Conservation (phyloP, 495 filamentous ascomycete genomes). For the Daldinia decipiens region DNA sequence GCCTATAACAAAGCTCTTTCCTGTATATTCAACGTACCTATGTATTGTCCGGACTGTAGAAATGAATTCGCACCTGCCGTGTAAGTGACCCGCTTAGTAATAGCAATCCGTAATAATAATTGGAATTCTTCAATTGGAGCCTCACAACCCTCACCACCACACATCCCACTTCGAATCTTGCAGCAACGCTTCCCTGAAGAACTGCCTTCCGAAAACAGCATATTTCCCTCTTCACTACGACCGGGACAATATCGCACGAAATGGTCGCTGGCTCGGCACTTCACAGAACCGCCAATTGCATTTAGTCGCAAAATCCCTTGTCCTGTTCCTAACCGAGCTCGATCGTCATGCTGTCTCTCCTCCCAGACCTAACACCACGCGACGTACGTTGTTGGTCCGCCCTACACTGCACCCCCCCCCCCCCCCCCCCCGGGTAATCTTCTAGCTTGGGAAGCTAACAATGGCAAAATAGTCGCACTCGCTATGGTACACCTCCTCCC, state of each 20-base stretch:
- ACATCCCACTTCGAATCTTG: slow-evolving; percentile 19
- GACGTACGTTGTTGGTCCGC: slow-evolving; percentile 64
- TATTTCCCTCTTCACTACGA: slow-evolving; percentile 4
- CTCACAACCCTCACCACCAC: slow-evolving; percentile 23
- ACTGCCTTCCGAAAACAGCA: slow-evolving; percentile 16
- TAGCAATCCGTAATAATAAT: slow-evolving; percentile 21
- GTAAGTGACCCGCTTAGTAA: slow-evolving; percentile 30
- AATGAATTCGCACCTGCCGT: background rate
- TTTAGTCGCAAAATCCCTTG: slow-evolving; percentile 26
- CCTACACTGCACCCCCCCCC: background rate
- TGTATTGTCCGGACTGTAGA: background rate
- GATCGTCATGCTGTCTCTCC: slow-evolving; percentile 68
- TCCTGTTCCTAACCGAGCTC: slow-evolving; percentile 31
- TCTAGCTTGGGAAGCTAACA: slow-evolving; percentile 10
- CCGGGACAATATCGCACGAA: slow-evolving; percentile 8
- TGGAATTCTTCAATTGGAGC: slow-evolving; percentile 30
- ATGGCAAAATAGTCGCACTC: slow-evolving; percentile 66
- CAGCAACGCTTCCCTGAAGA: slow-evolving; percentile 23
- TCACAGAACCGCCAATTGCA: slow-evolving; percentile 13
- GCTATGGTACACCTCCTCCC: slow-evolving; percentile 73
- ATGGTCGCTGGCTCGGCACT: slow-evolving; percentile 15
- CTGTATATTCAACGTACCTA: too few relatives aligned
- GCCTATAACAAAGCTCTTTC: background rate
- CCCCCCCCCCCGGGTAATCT: background rate
- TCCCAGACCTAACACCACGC: slow-evolving; percentile 77